Percentiles rank a stretch among this genome's conserved stretches.
Evolutionary conservation across 202 grass and related monocot species (phyloP).

Genomic region (Setaria viridis): DNA sequence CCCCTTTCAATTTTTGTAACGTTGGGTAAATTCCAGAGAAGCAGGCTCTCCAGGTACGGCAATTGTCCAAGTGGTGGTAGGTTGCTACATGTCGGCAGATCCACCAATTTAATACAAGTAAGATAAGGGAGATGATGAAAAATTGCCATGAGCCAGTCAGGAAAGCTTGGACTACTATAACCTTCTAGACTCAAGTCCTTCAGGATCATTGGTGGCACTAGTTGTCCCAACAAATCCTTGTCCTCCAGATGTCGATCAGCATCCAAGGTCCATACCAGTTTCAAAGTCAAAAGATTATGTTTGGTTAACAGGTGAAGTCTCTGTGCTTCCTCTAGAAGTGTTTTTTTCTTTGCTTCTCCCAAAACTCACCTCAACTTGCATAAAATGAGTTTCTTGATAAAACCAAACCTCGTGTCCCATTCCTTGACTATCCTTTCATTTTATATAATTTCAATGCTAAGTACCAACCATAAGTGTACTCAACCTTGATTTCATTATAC

Average conservation of each 20-base stretch:
- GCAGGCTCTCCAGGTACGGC: neutral
- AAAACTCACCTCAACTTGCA: too few species aligned
- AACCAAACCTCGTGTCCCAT: too few species aligned
- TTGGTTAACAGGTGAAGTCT: neutral
- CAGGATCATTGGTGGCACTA: neutral
- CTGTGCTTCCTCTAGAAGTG: neutral
- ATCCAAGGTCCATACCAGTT: neutral
- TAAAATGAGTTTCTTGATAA: too few species aligned
- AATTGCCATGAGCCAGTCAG: constrained; percentile 3
- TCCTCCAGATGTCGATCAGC: neutral
- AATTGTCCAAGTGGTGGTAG: constrained; percentile 9
- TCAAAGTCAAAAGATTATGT: neutral
- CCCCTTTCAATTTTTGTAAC: neutral
- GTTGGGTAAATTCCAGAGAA: rapidly evolving
- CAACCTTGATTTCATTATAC: too few species aligned
- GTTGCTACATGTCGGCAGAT: neutral
- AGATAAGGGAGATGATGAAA: neutral
- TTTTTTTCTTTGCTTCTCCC: too few species aligned
- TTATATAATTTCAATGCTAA: too few species aligned
- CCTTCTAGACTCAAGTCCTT: too few species aligned
- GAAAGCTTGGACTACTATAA: too few species aligned
- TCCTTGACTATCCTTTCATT: too few species aligned
- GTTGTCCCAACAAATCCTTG: neutral
- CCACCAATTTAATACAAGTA: rapidly evolving
- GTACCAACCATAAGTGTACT: too few species aligned